Evolutionary conservation across 1,139 yeast species (phyloP), one percentile per base, ranked within the genome.

Genomic region (Kazachstania sp.): DNA sequence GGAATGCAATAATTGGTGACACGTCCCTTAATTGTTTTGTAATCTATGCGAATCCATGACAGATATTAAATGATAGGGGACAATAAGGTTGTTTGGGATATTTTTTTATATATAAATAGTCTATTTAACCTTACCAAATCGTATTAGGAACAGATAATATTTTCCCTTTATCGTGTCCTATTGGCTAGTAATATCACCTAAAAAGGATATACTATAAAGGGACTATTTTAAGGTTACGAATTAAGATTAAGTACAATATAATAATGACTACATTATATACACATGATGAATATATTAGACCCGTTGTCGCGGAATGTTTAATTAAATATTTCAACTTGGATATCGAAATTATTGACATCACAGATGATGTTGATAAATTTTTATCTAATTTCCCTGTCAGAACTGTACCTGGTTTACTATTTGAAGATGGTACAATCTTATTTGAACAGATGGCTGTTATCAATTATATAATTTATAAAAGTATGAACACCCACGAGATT

Each of bases 351-450:
- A 68, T 70, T 51, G 72, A 69, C 51, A 69, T 69, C 53, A 65
- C 68, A 49, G 62, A 59, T 46, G 68, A 61, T 38, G 77, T 71
- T 51, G 70, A 69, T 50, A 69, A 61, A 36, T 81, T 67, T 67
- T 56, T 61, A 45, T 66, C 67, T 54, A 61, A 69, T 62, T 85
- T 83, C 78, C 95, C 95, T 60, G 68, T 78, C 61, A 73, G 69
- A 58, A 76, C 74, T 69, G 74, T 76, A 55, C 96, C 96, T 62
- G 80, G 86, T 54, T 83, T 83, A 61, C 62, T 78, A 61, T 88
- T 87, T 50, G 79, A 81, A 57, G 82, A 84, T 67, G 95, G 94
- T 49, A 77, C 72, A 73, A 77, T 78, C 66, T 74, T 87, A 63
- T 73, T 75, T 61, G 95, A 87, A 76, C 72, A 75, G 56, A 73